Evolutionary conservation across 164 flowering plant species (phyloP).

Genomic region (Kingdonia uniflora): DNA sequence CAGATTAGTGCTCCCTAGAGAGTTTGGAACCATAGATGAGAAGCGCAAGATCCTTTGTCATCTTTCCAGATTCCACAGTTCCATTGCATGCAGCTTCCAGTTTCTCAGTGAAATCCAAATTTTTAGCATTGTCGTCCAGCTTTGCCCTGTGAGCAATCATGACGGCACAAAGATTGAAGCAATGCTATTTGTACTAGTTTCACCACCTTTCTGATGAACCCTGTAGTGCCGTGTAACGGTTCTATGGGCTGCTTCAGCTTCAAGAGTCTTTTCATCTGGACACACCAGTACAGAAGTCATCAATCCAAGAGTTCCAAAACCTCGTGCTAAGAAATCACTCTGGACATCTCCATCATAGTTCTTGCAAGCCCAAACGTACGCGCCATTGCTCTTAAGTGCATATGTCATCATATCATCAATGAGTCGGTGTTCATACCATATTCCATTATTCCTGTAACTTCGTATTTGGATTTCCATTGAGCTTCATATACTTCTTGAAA

Average conservation of each 20-base stretch:
- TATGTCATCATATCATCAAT: too few species aligned
- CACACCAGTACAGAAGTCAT: slow-evolving; percentile 70
- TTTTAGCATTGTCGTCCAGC: slow-evolving; percentile 56
- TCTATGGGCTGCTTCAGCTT: too few species aligned
- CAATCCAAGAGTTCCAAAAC: too few species aligned
- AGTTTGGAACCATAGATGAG: slow-evolving; percentile 71
- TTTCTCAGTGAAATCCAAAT: slow-evolving; percentile 63
- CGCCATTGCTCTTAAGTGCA: too few species aligned
- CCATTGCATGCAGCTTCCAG: slow-evolving; percentile 76
- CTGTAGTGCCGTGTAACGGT: too few species aligned
- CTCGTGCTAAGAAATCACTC: too few species aligned
- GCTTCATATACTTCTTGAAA: slow-evolving; percentile 77
- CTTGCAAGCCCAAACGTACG: too few species aligned
- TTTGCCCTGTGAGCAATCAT: slow-evolving; percentile 86
- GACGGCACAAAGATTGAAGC: too few species aligned
- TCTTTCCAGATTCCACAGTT: slow-evolving; percentile 80
- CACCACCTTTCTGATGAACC: too few species aligned
- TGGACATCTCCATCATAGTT: too few species aligned
- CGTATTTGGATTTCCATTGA: slow-evolving; percentile 67
- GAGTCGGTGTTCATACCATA: too few species aligned
- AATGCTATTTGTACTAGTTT: too few species aligned
- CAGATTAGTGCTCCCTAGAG: slow-evolving; percentile 54
- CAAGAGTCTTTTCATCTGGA: slow-evolving; percentile 96
- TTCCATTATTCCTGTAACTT: slow-evolving; percentile 77
- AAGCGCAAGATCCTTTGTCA: slow-evolving; percentile 95